These are phyloP conservation scores for Aspergillus sp. DNA, from an alignment of 2,329 filamentous ascomycete genomes.

Conservation along the genomic window DNA sequence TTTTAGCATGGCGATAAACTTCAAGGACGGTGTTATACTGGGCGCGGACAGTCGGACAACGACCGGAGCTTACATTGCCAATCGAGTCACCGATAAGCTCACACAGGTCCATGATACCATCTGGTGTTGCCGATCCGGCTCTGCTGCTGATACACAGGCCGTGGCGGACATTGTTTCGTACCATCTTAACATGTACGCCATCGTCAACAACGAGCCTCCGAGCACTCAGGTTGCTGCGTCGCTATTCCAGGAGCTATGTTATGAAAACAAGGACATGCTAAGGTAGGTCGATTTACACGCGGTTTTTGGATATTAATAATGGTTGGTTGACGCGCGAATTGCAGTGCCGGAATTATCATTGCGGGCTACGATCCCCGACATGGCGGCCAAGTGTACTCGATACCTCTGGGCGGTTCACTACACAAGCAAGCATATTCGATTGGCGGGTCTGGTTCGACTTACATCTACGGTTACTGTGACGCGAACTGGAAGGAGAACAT, in stretches of 20 bases:
- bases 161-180: constrained; percentile 98
- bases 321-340: not conserved
- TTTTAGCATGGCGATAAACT: constrained; percentile 95
- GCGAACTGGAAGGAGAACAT: constrained; percentile 94
- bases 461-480: constrained; percentile 99
- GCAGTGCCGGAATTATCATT: constrained; percentile 92
- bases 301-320: not conserved
- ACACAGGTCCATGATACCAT: constrained; percentile 98
- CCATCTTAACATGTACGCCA: constrained; percentile 87
- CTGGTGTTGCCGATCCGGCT: constrained; percentile 98
- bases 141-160: constrained; percentile 94
- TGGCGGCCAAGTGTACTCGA: constrained; percentile 95
- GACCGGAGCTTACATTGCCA: constrained; percentile 96
- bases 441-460: constrained; percentile 93
- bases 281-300: constrained; percentile 60
- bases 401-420: constrained; percentile 91
- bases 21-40: constrained; percentile 96
- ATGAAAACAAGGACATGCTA: constrained; percentile 91
- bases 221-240: constrained; percentile 94
- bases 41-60: constrained; percentile 97
- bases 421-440: constrained; percentile 98
- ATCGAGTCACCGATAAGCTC: constrained; percentile 98
- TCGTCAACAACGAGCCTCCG: constrained; percentile 83
- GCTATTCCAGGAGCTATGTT: constrained; percentile 97
- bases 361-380: constrained; percentile 96